Conservation (phyloP, 2,329 filamentous ascomycete genomes). For the Stemphylium beticola region DNA sequence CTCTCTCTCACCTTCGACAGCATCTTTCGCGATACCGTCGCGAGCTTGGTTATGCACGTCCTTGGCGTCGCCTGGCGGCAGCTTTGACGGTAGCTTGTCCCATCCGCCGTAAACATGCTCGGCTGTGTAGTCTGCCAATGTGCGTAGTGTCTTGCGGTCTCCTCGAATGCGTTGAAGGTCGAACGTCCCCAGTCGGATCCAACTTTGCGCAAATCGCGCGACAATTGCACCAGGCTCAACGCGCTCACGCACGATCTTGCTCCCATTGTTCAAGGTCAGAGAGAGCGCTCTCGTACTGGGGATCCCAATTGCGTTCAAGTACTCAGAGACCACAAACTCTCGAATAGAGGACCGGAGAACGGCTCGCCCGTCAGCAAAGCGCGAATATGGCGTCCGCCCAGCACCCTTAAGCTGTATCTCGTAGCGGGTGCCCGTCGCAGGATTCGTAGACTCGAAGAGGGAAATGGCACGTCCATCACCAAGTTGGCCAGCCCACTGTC, state of each 20-base stretch:
- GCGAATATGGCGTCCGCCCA: slow-evolving; percentile 89
- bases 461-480: slow-evolving; percentile 95
- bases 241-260: slow-evolving; percentile 75
- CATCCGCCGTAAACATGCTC: slow-evolving; percentile 89
- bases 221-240: slow-evolving; percentile 93
- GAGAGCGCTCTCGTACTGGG: slow-evolving; percentile 87
- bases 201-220: slow-evolving; percentile 85
- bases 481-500: slow-evolving; percentile 93
- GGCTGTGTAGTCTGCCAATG: slow-evolving; percentile 80
- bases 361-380: slow-evolving; percentile 95
- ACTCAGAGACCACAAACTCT: slow-evolving; percentile 92
- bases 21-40: slow-evolving; percentile 60
- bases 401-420: slow-evolving; percentile 96
- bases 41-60: slow-evolving; percentile 52
- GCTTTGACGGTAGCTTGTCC: slow-evolving; percentile 74
- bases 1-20: slow-evolving; percentile 70
- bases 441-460: slow-evolving; percentile 86
- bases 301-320: slow-evolving; percentile 82
- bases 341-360: slow-evolving; percentile 91
- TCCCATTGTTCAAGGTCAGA: slow-evolving; percentile 70
- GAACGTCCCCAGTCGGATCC: slow-evolving; percentile 94
- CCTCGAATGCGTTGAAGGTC: slow-evolving; percentile 85
- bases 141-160: slow-evolving; percentile 75
- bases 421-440: slow-evolving; percentile 72
- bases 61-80: slow-evolving; percentile 57